Percentiles rank a stretch among this genome's conserved stretches.
phyloP scores from a whole-genome alignment of 2,329 filamentous ascomycete genomes.

The Trichophyton benhamiae region DNA sequence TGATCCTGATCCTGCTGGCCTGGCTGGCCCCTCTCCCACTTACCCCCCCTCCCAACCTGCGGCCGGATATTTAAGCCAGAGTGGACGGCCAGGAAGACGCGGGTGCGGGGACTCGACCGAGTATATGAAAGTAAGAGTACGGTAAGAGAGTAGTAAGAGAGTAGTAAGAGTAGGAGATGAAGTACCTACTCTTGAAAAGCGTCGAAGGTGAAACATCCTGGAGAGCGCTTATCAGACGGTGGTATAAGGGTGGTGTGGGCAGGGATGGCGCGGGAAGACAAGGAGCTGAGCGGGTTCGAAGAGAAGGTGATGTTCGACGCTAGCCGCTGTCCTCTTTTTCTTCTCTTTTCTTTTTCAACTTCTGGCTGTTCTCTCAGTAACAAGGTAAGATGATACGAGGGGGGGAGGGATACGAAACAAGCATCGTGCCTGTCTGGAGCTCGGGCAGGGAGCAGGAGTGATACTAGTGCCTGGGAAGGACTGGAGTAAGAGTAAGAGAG shows the following conservation, averaged over 20 bases:
- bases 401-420: not conserved
- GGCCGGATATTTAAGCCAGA: not conserved
- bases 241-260: not conserved
- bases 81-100: not conserved
- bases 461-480: not conserved
- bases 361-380: not conserved
- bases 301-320: not conserved
- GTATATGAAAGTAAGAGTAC: too few relatives aligned
- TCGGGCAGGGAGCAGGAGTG: not conserved
- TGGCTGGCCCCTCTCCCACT: not conserved
- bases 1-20: not conserved
- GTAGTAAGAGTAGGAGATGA: too few relatives aligned
- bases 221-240: not conserved
- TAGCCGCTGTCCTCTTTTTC: not conserved
- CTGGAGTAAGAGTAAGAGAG: not conserved
- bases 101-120: too few relatives aligned
- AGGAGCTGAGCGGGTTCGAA: not conserved
- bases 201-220: not conserved
- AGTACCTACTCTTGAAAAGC: too few relatives aligned
- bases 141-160: too few relatives aligned
- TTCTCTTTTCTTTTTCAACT: too few relatives aligned
- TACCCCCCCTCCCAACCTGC: not conserved
- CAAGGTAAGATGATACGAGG: not conserved
- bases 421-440: not conserved
- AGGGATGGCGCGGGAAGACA: slow-evolving; percentile 3